These are phyloP conservation scores for Xylariaceae sp. DNA, from an alignment of 2,329 filamentous ascomycete genomes.

Conservation along the genomic window DNA sequence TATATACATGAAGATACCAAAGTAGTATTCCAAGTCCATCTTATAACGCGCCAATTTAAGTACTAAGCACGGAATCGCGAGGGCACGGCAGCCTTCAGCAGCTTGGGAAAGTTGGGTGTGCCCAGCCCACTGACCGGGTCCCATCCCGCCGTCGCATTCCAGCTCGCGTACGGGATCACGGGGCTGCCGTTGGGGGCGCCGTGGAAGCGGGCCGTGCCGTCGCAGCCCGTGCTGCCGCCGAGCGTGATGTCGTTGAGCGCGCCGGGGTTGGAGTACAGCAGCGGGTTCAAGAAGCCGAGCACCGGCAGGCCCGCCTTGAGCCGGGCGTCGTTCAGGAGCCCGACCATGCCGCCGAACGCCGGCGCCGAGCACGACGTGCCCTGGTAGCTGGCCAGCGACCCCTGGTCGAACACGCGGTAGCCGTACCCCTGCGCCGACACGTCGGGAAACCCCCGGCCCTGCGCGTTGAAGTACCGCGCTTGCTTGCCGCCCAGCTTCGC, in stretches of 20 bases:
- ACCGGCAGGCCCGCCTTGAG: slow-evolving; percentile 34
- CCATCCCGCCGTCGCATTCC: slow-evolving; percentile 24
- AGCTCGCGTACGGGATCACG: slow-evolving; percentile 14
- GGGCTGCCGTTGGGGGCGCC: slow-evolving; percentile 14
- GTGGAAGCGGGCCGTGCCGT: slow-evolving; percentile 18
- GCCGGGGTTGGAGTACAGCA: slow-evolving; percentile 29
- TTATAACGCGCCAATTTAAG: too few species aligned
- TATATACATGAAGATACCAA: too few species aligned
- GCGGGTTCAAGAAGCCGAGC: slow-evolving; percentile 43
- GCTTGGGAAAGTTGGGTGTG: slow-evolving; percentile 20
- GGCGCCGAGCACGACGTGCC: slow-evolving; percentile 41
- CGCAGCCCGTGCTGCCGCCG: slow-evolving; percentile 18
- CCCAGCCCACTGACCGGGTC: slow-evolving; percentile 27
- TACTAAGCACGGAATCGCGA: not conserved
- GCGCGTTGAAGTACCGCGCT: slow-evolving; percentile 13
- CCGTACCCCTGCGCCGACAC: slow-evolving; percentile 39
- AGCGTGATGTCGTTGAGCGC: slow-evolving; percentile 26
- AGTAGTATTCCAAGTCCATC: too few species aligned
- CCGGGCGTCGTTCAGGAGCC: slow-evolving; percentile 47
- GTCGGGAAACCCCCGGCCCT: slow-evolving; percentile 45
- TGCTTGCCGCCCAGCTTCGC: slow-evolving; percentile 27
- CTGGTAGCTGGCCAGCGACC: slow-evolving; percentile 16
- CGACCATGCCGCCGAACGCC: slow-evolving; percentile 45
- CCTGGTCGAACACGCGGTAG: slow-evolving; percentile 32
- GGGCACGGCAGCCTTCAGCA: slow-evolving; percentile 11